These are phyloP conservation scores for Aspergillus cristatus DNA, from an alignment of 495 filamentous ascomycete species.

Conservation along the genomic window DNA sequence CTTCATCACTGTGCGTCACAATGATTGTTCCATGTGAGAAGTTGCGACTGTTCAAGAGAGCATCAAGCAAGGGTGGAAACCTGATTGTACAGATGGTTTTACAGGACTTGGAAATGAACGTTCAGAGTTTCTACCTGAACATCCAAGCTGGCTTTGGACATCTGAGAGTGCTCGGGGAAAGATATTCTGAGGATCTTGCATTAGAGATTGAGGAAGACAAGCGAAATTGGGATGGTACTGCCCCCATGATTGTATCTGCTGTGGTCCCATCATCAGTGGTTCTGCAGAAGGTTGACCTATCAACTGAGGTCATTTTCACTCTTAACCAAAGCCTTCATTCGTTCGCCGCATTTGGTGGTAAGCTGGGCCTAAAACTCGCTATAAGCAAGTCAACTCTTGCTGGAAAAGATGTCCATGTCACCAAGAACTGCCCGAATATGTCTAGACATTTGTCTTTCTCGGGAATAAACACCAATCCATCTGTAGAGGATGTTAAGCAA, in stretches of 20 bases:
- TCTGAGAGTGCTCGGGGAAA: slow-evolving; percentile 12
- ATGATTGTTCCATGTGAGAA: slow-evolving; percentile 5
- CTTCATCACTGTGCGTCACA: slow-evolving; percentile 23
- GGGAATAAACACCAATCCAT: background rate
- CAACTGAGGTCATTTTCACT: background rate
- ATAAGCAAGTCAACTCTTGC: slow-evolving; percentile 1
- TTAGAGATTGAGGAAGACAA: slow-evolving; percentile 15
- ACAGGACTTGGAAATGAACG: too few relatives aligned
- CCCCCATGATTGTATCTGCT: slow-evolving; percentile 31
- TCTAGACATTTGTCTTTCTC: slow-evolving; percentile 5
- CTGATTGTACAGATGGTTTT: too few relatives aligned
- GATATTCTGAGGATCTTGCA: slow-evolving; percentile 15
- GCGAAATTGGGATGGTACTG: slow-evolving; percentile 21
- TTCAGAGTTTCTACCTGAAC: background rate
- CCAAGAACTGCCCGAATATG: slow-evolving; percentile 20
- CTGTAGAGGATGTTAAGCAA: too few relatives aligned
- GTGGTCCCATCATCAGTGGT: slow-evolving; percentile 23
- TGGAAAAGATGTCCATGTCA: slow-evolving; percentile 23
- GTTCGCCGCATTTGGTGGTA: background rate
- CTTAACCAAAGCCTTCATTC: too few relatives aligned
- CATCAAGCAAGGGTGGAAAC: too few relatives aligned
- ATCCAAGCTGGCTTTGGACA: slow-evolving; percentile 28
- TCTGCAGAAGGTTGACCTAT: slow-evolving; percentile 10
- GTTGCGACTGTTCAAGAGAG: too few relatives aligned
- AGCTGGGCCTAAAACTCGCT: slow-evolving; percentile 4